Evolutionary conservation across 2,329 filamentous ascomycete genomes (phyloP).

Genomic region (Xylariaceae sp.): DNA sequence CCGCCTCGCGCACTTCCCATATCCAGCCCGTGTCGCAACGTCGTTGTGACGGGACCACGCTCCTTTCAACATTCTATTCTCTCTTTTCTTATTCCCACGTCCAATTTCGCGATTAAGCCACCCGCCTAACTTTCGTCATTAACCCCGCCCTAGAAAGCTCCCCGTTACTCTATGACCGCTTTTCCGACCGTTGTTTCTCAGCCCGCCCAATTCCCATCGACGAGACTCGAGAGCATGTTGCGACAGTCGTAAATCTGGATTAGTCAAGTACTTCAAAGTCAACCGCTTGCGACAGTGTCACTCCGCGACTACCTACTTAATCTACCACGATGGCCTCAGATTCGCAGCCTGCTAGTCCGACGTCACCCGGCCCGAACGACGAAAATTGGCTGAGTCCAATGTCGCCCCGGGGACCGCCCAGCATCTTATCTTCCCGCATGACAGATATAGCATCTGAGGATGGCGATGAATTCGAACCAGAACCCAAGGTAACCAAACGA

Average conservation of each 20-base stretch:
- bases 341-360: slow-evolving; percentile 34
- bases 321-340: slow-evolving; percentile 38
- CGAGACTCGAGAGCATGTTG: slow-evolving; percentile 17
- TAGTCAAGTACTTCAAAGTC: neutral
- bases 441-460: slow-evolving; percentile 60
- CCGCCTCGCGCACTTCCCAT: slow-evolving; percentile 10
- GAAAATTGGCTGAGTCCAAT: slow-evolving; percentile 39
- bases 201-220: neutral
- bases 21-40: neutral
- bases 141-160: neutral
- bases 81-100: neutral
- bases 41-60: slow-evolving; percentile 5
- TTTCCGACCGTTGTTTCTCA: neutral
- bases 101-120: neutral
- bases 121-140: neutral
- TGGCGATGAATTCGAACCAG: slow-evolving; percentile 36
- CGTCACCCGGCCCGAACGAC: slow-evolving; percentile 37
- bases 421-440: slow-evolving; percentile 69
- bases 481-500: slow-evolving; percentile 35
- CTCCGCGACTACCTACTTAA: neutral
- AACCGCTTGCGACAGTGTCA: no score
- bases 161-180: neutral
- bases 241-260: neutral
- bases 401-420: slow-evolving; percentile 50
- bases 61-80: slow-evolving; percentile 4